A percentile compares a stretch with the other conserved stretches of the same genome.
phyloP scores from a whole-genome alignment of 257 asterid species.

The Nemophila menziesii region DNA sequence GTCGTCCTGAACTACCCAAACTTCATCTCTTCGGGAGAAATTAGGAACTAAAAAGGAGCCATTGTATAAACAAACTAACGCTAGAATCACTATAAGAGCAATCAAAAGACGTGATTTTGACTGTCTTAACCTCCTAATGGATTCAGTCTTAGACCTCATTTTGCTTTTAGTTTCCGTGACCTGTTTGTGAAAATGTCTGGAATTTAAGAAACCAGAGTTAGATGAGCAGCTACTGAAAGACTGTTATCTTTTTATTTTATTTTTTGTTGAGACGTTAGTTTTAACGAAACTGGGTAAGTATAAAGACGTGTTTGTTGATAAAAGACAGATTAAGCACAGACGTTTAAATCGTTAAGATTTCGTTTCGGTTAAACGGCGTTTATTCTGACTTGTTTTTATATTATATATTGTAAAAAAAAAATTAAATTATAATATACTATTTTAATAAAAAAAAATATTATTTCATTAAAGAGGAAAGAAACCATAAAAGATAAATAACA shows the following conservation, averaged over 20 bases:
- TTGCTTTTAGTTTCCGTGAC: neutral
- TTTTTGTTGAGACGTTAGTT: too few relatives aligned
- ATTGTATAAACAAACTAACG: slow-evolving; percentile 51
- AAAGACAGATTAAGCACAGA: neutral
- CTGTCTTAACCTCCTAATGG: slow-evolving; percentile 23
- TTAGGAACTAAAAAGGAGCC: slow-evolving; percentile 42
- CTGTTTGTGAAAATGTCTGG: neutral
- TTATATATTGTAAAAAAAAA: too few relatives aligned
- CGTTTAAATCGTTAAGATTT: too few relatives aligned
- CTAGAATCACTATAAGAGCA: slow-evolving; percentile 43
- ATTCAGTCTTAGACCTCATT: slow-evolving; percentile 43
- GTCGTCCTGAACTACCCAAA: slow-evolving; percentile 23
- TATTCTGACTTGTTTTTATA: too few relatives aligned
- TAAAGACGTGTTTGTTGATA: neutral
- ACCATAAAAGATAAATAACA: too few relatives aligned
- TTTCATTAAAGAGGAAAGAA: too few relatives aligned
- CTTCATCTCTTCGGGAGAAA: slow-evolving; percentile 45
- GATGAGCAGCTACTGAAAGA: slow-evolving; percentile 27
- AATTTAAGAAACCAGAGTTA: slow-evolving; percentile 28
- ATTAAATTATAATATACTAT: too few relatives aligned
- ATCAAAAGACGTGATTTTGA: slow-evolving; percentile 37
- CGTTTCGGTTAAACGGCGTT: neutral
- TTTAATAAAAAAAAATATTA: too few relatives aligned
- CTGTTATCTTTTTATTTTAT: neutral
- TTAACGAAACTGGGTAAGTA: too few relatives aligned